Conservation (phyloP, 192 early-diverging fungal species). For the Rhizophagus prolifer region DNA sequence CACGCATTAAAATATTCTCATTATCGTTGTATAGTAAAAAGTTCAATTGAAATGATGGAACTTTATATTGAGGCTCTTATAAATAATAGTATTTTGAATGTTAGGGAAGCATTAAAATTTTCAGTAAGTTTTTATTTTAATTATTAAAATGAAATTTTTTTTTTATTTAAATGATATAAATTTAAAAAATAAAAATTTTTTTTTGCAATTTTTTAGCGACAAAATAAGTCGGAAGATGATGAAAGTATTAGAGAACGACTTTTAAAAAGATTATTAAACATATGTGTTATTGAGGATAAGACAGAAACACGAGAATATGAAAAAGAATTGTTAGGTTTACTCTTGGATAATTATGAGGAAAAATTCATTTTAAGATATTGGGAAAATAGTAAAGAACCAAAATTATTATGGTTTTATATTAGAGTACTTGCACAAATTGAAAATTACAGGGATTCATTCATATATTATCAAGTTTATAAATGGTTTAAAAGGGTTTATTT, state of each 20-base stretch:
- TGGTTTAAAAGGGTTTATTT: background rate
- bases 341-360: background rate
- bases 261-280: background rate
- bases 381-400: background rate
- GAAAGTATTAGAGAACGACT: background rate
- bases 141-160: too few species aligned
- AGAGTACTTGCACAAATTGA: background rate
- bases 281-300: background rate
- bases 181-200: background rate
- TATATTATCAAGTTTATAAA: background rate
- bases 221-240: background rate
- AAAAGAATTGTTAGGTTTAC: background rate
- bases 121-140: background rate
- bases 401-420: background rate
- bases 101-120: background rate
- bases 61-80: background rate
- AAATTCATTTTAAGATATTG: background rate
- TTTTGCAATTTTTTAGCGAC: background rate
- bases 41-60: background rate
- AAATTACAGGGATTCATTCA: background rate
- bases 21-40: background rate
- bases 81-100: background rate
- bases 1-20: background rate
- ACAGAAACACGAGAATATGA: background rate
- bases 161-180: too few species aligned